Evolutionary conservation across 305 asterid species (phyloP).

Genomic region (Solanum aculeatissimum): DNA sequence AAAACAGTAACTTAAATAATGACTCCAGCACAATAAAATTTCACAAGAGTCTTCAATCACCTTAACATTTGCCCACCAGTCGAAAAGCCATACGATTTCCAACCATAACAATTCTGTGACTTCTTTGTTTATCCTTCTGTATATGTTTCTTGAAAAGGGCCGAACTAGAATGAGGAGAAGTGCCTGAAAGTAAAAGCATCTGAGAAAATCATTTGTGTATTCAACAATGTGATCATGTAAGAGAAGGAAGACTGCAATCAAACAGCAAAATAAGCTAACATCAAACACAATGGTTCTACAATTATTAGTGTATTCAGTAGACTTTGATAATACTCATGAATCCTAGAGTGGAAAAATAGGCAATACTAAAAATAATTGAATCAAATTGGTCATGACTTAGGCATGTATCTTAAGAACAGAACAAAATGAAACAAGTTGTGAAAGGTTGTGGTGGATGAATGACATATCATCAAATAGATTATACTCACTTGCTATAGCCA

Average conservation of each 20-base stretch:
- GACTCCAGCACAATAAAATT: neutral
- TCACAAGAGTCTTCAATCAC: constrained; percentile 19
- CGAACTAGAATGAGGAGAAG: constrained; percentile 48
- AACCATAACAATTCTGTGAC: constrained; percentile 60
- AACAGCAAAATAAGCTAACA: neutral
- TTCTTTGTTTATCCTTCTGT: constrained; percentile 55
- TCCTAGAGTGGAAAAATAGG: neutral
- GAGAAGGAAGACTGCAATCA: neutral
- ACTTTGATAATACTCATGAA: neutral
- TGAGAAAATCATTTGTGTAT: neutral
- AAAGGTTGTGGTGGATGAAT: neutral
- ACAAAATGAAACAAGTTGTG: neutral
- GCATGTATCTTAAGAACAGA: neutral
- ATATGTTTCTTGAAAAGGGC: constrained; percentile 47
- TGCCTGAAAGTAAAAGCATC: constrained; percentile 31
- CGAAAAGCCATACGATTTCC: constrained; percentile 76
- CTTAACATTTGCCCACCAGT: constrained; percentile 94
- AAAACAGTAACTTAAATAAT: neutral
- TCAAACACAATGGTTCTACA: neutral
- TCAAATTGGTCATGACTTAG: neutral
- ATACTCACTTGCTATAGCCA: neutral
- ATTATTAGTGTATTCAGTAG: neutral
- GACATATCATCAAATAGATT: neutral
- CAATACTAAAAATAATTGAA: neutral
- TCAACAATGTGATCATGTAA: neutral